Percentiles rank a stretch among this genome's conserved stretches.
phyloP scores from a whole-genome alignment of 163 green algal genomes.

The Prototheca stagnorum region DNA sequence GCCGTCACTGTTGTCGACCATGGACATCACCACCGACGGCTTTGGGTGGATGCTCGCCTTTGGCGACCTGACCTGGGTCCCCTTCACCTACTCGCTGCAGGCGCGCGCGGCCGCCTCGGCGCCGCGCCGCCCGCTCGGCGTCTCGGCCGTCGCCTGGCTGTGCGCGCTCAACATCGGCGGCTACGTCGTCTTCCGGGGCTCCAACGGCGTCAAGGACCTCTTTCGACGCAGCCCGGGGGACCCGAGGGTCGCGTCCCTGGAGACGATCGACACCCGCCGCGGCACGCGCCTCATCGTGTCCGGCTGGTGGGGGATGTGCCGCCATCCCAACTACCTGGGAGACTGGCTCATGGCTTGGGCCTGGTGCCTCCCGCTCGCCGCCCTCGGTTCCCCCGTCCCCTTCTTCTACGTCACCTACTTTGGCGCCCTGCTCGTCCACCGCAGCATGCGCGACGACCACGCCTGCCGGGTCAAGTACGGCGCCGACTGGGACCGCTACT shows the following conservation, averaged over 20 bases:
- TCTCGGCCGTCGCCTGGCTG: constrained; percentile 22
- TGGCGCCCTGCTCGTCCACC: constrained; percentile 58
- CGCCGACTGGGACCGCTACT: constrained; percentile 87
- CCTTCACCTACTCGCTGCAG: constrained; percentile 86
- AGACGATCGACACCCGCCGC: constrained; percentile 56
- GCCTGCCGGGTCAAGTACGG: constrained; percentile 75
- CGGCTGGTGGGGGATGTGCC: constrained; percentile 79
- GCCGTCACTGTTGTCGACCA: constrained; percentile 80
- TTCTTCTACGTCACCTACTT: constrained; percentile 96
- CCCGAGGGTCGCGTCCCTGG: constrained; percentile 49
- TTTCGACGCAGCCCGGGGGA: constrained; percentile 70
- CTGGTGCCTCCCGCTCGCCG: constrained; percentile 64
- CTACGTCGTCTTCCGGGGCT: constrained; percentile 81
- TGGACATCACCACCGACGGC: constrained; percentile 97
- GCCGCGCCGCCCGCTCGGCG: constrained; percentile 25
- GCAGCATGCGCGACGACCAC: constrained; percentile 62
- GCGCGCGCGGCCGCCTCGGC: not conserved
- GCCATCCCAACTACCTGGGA: constrained; percentile 97
- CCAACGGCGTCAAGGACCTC: constrained; percentile 88
- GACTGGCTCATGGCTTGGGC: constrained; percentile 88
- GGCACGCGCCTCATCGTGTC: constrained; percentile 68
- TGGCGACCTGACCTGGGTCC: constrained; percentile 91
- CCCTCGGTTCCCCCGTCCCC: constrained; percentile 43
- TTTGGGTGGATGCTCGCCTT: constrained; percentile 99
- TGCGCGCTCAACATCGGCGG: constrained; percentile 53